Base-by-base conservation (phyloP, 768 basidiomycete species). In the Rhizopogon vulgaris region DNA sequence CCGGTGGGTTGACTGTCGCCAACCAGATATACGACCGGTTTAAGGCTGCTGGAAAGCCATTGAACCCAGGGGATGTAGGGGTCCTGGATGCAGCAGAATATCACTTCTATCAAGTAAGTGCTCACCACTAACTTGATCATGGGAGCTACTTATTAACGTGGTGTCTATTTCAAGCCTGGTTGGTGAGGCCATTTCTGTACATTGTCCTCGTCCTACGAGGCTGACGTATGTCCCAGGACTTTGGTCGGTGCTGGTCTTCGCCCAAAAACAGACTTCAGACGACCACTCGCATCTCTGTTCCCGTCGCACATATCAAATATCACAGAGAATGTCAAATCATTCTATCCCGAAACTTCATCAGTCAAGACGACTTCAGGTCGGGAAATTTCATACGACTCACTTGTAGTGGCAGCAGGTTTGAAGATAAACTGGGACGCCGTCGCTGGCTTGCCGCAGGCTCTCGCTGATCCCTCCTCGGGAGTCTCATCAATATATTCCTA, bases 401-500 rank as follows among this genome's bases (percentile, higher is more conserved):
- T 99, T 34, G 84, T 99, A 22, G 87, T 99, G 46, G 90, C 94
- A 22, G 78, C 90, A 7, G 95, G 95, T 22, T 71, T 99, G 27
- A 83, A 95, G 70, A 87, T 78, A 66, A 94, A 96, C 64, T 95
- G 83, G 78, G 77, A 80, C 56, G 79, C 72, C 24, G 83, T 98
- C 56, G 60, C 75, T 49, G 90, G 92, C 48, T 74, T 99, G 5
- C 65, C 79, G 15, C 74, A 78, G 52, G 95, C 92, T 0, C 78
- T 99, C 17, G 75, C 77, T n/a, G 83, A 93, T 62, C 78, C 87
- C 11, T 66, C 71, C 6, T 87, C 87, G 2, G 86, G 87, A 2
- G 94, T 99, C 30, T 90, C 92, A 7, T 87, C 89, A 8, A 96
- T 96, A 55, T 97, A 97, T 71, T 88, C 87, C 0, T 90, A 90